Evolutionary conservation across 306 rosid species (phyloP).

Genomic region (Dicorynia guianensis): DNA sequence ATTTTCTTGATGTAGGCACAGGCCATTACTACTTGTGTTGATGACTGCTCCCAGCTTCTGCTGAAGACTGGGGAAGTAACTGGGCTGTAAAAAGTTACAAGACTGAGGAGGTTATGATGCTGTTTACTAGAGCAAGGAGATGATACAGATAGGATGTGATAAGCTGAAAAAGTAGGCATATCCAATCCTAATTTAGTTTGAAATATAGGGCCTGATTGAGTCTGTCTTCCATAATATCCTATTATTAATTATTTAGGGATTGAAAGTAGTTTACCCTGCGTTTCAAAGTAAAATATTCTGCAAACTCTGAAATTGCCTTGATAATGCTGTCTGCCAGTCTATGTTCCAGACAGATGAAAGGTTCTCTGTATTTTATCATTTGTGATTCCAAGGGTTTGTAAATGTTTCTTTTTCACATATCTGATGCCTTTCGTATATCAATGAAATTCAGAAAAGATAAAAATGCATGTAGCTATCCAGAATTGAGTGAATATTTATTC

Average conservation of each 20-base stretch:
- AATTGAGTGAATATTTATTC: not conserved
- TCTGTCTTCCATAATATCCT: constrained; percentile 4
- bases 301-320: not conserved
- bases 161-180: constrained; percentile 22
- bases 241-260: constrained; percentile 13
- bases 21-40: not conserved
- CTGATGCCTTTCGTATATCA: not conserved
- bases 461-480: constrained; percentile 15
- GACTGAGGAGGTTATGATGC: constrained; percentile 15
- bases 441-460: not conserved
- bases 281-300: constrained; percentile 23
- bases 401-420: not conserved
- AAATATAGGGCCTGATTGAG: not conserved
- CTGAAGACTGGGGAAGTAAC: constrained; percentile 28
- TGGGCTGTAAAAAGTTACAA: not conserved
- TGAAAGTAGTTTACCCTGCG: constrained; percentile 23
- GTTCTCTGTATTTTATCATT: constrained; percentile 7
- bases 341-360: constrained; percentile 3
- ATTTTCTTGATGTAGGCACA: constrained; percentile 39
- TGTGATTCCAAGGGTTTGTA: constrained; percentile 21
- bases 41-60: constrained; percentile 13
- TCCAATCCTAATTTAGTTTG: constrained; percentile 16
- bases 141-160: not conserved
- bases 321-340: not conserved
- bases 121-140: constrained; percentile 1